Evolutionary conservation across 371 early-diverging fungal genomes (phyloP).

Genomic region (Mortierella sp.): DNA sequence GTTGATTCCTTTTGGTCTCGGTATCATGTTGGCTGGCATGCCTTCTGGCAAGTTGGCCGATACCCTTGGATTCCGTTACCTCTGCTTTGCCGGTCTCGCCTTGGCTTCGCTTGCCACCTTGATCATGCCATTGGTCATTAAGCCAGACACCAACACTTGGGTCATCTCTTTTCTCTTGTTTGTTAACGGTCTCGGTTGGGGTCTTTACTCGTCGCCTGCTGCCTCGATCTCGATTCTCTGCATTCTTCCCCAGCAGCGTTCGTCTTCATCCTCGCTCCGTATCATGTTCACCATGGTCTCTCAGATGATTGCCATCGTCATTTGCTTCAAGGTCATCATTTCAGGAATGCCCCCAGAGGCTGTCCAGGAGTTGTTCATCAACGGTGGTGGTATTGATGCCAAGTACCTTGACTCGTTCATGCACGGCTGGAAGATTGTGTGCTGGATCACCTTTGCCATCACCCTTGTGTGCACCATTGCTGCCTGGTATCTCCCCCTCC

Average conservation of each 20-base stretch:
- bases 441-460: constrained; percentile 48
- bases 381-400: constrained; percentile 39
- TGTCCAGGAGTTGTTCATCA: constrained; percentile 45
- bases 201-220: constrained; percentile 48
- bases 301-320: constrained; percentile 55
- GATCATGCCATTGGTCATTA: constrained; percentile 47
- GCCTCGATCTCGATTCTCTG: constrained; percentile 55
- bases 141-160: constrained; percentile 46
- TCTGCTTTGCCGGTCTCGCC: constrained; percentile 37
- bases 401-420: constrained; percentile 38
- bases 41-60: constrained; percentile 49
- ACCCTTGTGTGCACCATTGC: constrained; percentile 37
- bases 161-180: constrained; percentile 39
- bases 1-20: constrained; percentile 48
- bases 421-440: constrained; percentile 42
- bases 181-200: constrained; percentile 49
- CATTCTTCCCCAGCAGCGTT: constrained; percentile 52
- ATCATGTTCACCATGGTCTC: constrained; percentile 58
- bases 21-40: constrained; percentile 55
- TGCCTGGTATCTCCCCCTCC: constrained; percentile 36
- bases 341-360: constrained; percentile 45
- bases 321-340: constrained; percentile 55
- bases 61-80: constrained; percentile 37
- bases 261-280: constrained; percentile 50
- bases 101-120: constrained; percentile 34